Base-by-base conservation (phyloP, 192 early-diverging fungal genomes). In the Entomortierella beljakovae region DNA sequence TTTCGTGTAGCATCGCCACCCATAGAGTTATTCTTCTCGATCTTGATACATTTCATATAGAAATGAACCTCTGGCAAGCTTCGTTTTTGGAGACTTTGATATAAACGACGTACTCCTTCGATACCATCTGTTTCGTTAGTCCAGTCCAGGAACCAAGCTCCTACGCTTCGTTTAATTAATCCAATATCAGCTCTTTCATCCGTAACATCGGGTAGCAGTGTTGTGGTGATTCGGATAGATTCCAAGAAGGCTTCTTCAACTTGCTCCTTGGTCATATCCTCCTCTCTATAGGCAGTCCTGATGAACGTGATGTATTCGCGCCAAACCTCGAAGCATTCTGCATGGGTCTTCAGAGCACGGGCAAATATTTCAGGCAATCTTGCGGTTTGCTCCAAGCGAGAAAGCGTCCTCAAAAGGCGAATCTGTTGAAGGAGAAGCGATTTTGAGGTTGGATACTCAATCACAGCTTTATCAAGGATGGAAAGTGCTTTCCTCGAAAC, bases 51-150 rank as follows among this genome's bases (percentile, higher is more conserved):
- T n/a, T 81, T 64, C 60, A 83, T 81, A 71, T 86, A 90, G 69
- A 93, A 92, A 5, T 57, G 70, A 33, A 83, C 60, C 9, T 89
- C 91, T 13, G 91, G 90, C 61, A 88, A 90, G 28, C 87, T 85
- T 37, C 81, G 83, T 20, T 83, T 74, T 31, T 86, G 56, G 10
- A 92, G 72, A 15, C 79, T 81, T 35, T 73, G 68, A 61, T 87
- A 89, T 20, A 85, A 77, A 4, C 61, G 65, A 37, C 92, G 83
- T 35, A 88, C 71, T 23, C 76, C 81, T 1, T 84, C 83, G 11
- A 88, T 80, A 22, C 77, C 83, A 16, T 72, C 57, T 9, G 67
- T 71, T 26, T 77, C 59, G 40, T 77, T 54, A 18, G 87, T 81
- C 92, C 92, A 92, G 23, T 84, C 77, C 34, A 92, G 67, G 75